Evolutionary conservation across 345 rosid species (phyloP).

Genomic region (Erucastrum elatum): DNA sequence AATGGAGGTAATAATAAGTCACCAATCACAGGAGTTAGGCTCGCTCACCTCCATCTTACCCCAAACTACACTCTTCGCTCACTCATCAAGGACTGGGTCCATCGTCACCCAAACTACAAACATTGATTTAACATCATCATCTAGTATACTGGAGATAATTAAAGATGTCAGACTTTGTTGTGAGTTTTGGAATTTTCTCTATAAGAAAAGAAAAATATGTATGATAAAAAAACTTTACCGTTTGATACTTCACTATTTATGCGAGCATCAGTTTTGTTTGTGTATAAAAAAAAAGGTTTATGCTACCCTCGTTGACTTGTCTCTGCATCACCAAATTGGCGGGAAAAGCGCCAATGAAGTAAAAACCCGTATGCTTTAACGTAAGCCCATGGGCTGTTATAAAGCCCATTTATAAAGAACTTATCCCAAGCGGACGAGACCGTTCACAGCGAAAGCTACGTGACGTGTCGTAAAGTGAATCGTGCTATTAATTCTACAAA

Average conservation of each 20-base stretch:
- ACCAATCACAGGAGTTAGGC: constrained; percentile 54
- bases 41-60: constrained; percentile 43
- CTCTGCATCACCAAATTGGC: not conserved
- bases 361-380: not conserved
- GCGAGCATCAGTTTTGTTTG: not conserved
- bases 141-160: not conserved
- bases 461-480: constrained; percentile 2
- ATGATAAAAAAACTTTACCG: not conserved
- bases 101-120: constrained; percentile 17
- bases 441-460: not conserved
- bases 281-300: not conserved
- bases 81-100: constrained; percentile 59
- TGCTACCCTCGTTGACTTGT: not conserved
- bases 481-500: not conserved
- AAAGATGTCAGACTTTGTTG: not conserved
- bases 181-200: not conserved
- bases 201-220: not conserved
- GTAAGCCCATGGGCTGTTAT: not conserved
- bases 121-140: not conserved
- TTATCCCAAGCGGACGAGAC: not conserved
- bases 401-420: not conserved
- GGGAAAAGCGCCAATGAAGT: not conserved
- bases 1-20: constrained; percentile 47
- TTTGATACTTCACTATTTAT: not conserved
- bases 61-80: constrained; percentile 66